Base-by-base conservation (phyloP, 768 basidiomycete species). In the Hypholoma fasciculare region DNA sequence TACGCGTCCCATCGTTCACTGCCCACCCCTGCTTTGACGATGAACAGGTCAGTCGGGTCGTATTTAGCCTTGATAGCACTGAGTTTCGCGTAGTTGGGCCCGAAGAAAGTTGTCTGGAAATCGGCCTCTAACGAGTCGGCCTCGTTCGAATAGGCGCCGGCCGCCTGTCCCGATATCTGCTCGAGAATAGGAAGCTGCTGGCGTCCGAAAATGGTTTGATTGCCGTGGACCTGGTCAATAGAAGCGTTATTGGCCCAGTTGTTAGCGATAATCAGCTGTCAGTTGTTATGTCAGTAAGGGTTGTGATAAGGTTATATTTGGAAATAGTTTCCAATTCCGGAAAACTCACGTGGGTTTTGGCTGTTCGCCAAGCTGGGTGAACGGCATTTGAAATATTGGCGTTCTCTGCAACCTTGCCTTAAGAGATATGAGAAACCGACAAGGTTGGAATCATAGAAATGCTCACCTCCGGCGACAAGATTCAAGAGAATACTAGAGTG, bases 131-230 rank as follows among this genome's bases (percentile, higher is more conserved):
- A 57, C 2, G 63, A 51, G 36, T 76, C 75, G 7, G 65, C 75
- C 54, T 75, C 74, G 51, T 75, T 74, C 5, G 70, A 68, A 60
- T 76, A 75, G 8, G 73, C 61, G 3, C 69, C 73, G 27, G 67
- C 67, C 20, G 66, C 61, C 5, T 61, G 36, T 6, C 74, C 72
- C 3, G 71, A 61, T 27, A 74, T 52, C 8, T 60, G 52, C 40
- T 66, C 60, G 20, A 74, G 55, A 16, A 72, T 67, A 6, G 72
- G 70, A 3, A 69, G 61, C 19, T 65, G 66, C 14, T 36, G 52
- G 16, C 55, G 57, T 12, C 65, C 65, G 55, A 76, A 71, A 1
- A 57, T 19, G 1, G 48, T 59, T 34, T 71, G 61, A 9, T 65
- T 47, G 2, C 60, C 39, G 23, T 53, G 47, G 6, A 73, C 66